Percentiles rank a stretch among this genome's conserved stretches.
Evolutionary conservation across 2,329 filamentous ascomycete species (phyloP).

Genomic region (Periconia sp.): DNA sequence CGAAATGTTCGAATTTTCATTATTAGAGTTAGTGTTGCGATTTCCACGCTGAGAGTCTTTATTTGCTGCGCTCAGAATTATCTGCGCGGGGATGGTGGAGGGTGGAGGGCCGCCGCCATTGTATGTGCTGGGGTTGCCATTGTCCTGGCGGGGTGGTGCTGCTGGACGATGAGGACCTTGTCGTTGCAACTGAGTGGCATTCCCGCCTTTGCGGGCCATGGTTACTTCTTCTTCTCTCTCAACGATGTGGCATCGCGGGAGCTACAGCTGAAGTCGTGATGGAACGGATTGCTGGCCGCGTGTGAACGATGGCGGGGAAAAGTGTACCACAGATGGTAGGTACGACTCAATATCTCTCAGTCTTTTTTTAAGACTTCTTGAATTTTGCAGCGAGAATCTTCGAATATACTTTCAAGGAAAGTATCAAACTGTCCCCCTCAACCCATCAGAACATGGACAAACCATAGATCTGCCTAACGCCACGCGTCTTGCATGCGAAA

Average conservation of each 20-base stretch:
- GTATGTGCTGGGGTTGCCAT: conserved; percentile 12
- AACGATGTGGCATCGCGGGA: conserved; percentile 27
- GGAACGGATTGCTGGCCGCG: background rate
- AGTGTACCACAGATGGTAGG: too few species aligned
- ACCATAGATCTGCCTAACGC: too few species aligned
- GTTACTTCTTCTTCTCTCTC: conserved; percentile 10
- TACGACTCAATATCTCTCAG: too few species aligned
- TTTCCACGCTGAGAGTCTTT: conserved; percentile 49
- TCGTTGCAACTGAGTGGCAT: conserved; percentile 32
- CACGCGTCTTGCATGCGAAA: background rate
- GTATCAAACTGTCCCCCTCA: too few species aligned
- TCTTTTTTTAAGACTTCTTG: too few species aligned
- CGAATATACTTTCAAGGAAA: too few species aligned
- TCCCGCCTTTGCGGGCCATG: conserved; percentile 47
- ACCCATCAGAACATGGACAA: too few species aligned
- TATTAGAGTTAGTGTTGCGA: conserved; percentile 44
- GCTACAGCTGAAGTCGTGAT: background rate
- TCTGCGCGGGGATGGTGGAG: conserved; percentile 84
- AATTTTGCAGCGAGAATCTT: too few species aligned
- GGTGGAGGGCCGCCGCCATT: conserved; percentile 49
- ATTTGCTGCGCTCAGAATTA: conserved; percentile 77
- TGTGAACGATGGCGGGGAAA: too few species aligned
- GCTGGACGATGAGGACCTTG: too few species aligned
- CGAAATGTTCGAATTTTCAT: conserved; percentile 43
- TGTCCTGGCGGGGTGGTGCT: conserved; percentile 16